Conservation (phyloP, 148 eudicot species). For the Silene uniflora region DNA sequence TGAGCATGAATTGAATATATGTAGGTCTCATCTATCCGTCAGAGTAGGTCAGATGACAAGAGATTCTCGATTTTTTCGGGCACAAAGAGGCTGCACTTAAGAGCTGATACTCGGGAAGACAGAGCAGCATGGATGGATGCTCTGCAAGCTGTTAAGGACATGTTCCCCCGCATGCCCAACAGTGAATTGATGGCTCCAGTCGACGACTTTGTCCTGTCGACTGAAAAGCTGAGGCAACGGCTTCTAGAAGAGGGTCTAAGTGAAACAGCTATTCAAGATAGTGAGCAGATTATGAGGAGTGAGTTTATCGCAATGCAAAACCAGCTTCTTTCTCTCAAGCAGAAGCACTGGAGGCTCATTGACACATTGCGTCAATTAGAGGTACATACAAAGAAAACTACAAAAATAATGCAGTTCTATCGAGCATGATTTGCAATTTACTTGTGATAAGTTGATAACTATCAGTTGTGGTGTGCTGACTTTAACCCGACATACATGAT, state of each 20-base stretch:
- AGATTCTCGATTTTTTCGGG: constrained; percentile 89
- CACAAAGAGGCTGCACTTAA: constrained; percentile 81
- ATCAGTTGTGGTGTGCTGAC: background rate
- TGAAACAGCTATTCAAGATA: constrained; percentile 64
- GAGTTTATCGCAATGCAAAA: constrained; percentile 66
- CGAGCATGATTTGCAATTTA: background rate
- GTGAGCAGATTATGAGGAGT: constrained; percentile 67
- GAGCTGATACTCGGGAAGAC: constrained; percentile 78
- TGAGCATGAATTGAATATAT: background rate
- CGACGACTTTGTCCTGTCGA: constrained; percentile 49
- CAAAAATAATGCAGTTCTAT: constrained; percentile 25
- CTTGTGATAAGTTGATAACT: too few relatives aligned
- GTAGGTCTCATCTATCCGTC: constrained; percentile 75
- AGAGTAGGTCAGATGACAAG: constrained; percentile 88
- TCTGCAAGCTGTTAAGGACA: constrained; percentile 74
- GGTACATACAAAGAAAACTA: constrained; percentile 51
- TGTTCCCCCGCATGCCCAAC: constrained; percentile 85
- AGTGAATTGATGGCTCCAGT: constrained; percentile 68
- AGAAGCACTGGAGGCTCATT: constrained; percentile 66
- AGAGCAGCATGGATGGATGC: constrained; percentile 77
- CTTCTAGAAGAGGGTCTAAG: constrained; percentile 66
- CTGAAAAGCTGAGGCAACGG: constrained; percentile 66
- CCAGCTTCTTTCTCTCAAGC: constrained; percentile 71
- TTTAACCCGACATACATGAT: background rate
- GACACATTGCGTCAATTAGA: constrained; percentile 78